Conservation (phyloP, 2,329 filamentous ascomycete genomes). For the Aureobasidium lini region DNA sequence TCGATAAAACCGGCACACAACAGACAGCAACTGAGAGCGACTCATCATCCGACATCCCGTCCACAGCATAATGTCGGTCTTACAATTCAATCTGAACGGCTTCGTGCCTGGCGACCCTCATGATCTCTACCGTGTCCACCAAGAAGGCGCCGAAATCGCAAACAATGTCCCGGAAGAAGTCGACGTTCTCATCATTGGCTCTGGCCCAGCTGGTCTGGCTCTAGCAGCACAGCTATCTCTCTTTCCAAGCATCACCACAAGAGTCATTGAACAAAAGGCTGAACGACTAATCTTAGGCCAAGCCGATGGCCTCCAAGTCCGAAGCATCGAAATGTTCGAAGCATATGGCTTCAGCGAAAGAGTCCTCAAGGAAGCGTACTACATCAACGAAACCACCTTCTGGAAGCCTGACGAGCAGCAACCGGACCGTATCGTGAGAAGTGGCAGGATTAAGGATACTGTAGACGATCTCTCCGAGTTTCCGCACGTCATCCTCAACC, state of each 20-base stretch:
- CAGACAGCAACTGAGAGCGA: not conserved
- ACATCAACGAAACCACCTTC: conserved; percentile 56
- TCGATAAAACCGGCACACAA: not conserved
- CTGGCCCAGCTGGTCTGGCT: conserved; percentile 43
- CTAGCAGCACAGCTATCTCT: conserved; percentile 44
- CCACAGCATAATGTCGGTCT: not conserved
- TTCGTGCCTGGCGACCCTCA: conserved; percentile 27
- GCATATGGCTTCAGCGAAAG: conserved; percentile 60
- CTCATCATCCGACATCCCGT: too few relatives aligned
- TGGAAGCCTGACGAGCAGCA: conserved; percentile 44
- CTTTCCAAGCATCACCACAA: conserved; percentile 40
- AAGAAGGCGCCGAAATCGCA: conserved; percentile 20
- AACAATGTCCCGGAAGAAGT: conserved; percentile 25
- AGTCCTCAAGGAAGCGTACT: conserved; percentile 59
- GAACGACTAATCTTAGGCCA: conserved; percentile 35
- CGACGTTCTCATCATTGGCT: conserved; percentile 44
- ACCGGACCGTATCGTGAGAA: conserved; percentile 12
- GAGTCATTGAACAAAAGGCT: conserved; percentile 40
- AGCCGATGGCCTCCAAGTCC: conserved; percentile 53
- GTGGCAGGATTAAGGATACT: conserved; percentile 13
- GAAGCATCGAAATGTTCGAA: conserved; percentile 65
- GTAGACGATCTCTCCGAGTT: conserved; percentile 46
- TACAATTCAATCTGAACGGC: conserved; percentile 30
- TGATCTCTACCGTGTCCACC: conserved; percentile 18
- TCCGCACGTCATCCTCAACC: conserved; percentile 59